Evolutionary conservation across 495 filamentous ascomycete genomes (phyloP).

Genomic region (Penicillium malachiteum): DNA sequence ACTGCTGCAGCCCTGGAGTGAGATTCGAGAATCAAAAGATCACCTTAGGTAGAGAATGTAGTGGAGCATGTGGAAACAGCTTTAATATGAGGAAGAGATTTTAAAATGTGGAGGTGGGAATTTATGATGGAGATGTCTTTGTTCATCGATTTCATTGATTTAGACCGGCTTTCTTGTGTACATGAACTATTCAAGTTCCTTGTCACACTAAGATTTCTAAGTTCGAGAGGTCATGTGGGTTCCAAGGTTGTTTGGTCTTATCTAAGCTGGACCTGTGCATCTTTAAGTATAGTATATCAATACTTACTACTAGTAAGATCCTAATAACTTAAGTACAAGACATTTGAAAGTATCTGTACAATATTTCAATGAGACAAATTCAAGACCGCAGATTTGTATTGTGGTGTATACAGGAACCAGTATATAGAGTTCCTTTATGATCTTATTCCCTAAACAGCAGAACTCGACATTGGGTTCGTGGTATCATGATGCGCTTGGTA

Average conservation of each 20-base stretch:
- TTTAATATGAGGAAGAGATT: not conserved
- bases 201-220: no score
- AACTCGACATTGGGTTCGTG: conserved; percentile 31
- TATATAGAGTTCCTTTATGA: conserved; percentile 19
- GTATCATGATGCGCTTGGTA: conserved; percentile 41
- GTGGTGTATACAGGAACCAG: conserved; percentile 11
- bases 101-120: not conserved
- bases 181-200: no score
- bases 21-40: not conserved
- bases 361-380: not conserved
- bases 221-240: no score
- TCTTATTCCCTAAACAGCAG: conserved; percentile 21
- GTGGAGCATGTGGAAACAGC: not conserved
- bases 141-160: no score
- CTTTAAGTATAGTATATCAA: no score
- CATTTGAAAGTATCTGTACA: no score
- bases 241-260: no score
- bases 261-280: no score
- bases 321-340: no score
- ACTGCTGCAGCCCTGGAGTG: no score
- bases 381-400: conserved; percentile 16
- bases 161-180: no score
- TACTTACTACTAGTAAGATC: no score
- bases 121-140: not conserved
- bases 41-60: not conserved